Evolutionary conservation across 352 stramenopile genomes (phyloP).

Genomic region (Phytophthora constricta): DNA sequence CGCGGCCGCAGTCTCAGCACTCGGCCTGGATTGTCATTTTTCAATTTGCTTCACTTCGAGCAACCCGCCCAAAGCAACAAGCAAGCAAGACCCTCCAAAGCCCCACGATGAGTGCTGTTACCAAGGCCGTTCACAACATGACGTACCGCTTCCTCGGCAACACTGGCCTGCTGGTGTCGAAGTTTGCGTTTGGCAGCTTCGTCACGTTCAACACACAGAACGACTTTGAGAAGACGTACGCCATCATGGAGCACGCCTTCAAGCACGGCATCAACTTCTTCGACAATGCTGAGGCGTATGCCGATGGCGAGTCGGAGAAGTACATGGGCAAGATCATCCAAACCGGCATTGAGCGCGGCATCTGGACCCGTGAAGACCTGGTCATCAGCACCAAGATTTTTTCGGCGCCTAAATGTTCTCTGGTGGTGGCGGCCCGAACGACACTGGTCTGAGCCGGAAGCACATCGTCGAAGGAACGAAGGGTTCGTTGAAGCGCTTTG

Average conservation of each 20-base stretch:
- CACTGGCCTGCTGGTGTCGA: constrained; percentile 51
- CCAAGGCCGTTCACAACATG: constrained; percentile 35
- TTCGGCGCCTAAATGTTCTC: constrained; percentile 33
- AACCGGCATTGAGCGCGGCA: constrained; percentile 39
- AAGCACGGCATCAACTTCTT: constrained; percentile 70
- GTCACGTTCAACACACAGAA: constrained; percentile 52
- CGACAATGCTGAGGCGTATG: constrained; percentile 62
- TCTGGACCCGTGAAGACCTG: constrained; percentile 53
- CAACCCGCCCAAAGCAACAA: constrained; percentile 5
- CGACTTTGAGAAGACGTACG: constrained; percentile 52
- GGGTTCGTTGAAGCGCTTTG: constrained; percentile 44
- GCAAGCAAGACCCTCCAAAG: neutral
- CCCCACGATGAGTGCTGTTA: constrained; percentile 30
- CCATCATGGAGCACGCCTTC: constrained; percentile 50
- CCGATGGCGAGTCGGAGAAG: constrained; percentile 42
- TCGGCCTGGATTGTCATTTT: constrained; percentile 9
- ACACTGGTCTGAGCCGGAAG: constrained; percentile 38
- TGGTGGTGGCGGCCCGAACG: constrained; percentile 28
- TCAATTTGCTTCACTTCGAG: constrained; percentile 12
- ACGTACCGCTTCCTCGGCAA: constrained; percentile 62
- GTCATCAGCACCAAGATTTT: constrained; percentile 70
- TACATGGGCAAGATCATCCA: constrained; percentile 61
- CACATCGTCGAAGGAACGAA: constrained; percentile 45
- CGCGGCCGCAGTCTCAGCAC: neutral
- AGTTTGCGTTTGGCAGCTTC: constrained; percentile 54